A percentile compares a stretch with the other conserved stretches of the same genome.
These are phyloP conservation scores for Apiospora aurea DNA, from an alignment of 2,329 filamentous ascomycete species.

Conservation along the genomic window DNA sequence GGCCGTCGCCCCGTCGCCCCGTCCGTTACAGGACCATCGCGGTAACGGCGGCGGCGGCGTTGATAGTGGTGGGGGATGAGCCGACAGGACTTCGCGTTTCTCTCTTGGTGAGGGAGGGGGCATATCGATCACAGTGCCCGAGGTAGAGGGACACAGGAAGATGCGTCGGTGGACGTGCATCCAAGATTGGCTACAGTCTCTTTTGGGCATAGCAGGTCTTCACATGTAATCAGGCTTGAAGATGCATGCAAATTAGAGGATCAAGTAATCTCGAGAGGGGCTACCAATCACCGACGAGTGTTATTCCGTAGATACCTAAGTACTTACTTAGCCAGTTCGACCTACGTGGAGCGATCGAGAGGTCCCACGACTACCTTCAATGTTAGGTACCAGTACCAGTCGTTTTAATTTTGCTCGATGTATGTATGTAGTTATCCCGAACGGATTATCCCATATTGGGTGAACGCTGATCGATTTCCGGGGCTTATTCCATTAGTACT, in stretches of 20 bases:
- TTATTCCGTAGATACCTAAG: not conserved
- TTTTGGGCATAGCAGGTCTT: not conserved
- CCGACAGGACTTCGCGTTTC: not conserved
- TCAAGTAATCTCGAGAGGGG: not conserved
- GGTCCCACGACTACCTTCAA: not conserved
- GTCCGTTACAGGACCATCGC: constrained; percentile 27
- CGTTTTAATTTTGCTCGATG: not conserved
- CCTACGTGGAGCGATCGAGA: not conserved
- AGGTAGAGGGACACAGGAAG: too few species aligned
- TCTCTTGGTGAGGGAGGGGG: not conserved
- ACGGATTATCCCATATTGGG: not conserved
- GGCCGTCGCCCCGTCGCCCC: constrained; percentile 31
- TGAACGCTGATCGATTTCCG: not conserved
- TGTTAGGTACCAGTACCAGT: too few species aligned
- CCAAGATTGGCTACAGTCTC: not conserved
- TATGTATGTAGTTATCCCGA: not conserved
- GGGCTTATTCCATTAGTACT: not conserved
- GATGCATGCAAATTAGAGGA: not conserved
- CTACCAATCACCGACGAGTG: not conserved
- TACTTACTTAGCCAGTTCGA: too few species aligned
- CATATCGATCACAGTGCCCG: not conserved
- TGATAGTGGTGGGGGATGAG: not conserved
- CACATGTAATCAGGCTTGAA: not conserved
- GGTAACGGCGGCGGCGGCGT: not conserved
- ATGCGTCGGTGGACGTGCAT: not conserved